A percentile compares a stretch with the other conserved stretches of the same genome.
Conservation (phyloP, 805 yeast species). For the Saccharomycopsis selenospora region DNA sequence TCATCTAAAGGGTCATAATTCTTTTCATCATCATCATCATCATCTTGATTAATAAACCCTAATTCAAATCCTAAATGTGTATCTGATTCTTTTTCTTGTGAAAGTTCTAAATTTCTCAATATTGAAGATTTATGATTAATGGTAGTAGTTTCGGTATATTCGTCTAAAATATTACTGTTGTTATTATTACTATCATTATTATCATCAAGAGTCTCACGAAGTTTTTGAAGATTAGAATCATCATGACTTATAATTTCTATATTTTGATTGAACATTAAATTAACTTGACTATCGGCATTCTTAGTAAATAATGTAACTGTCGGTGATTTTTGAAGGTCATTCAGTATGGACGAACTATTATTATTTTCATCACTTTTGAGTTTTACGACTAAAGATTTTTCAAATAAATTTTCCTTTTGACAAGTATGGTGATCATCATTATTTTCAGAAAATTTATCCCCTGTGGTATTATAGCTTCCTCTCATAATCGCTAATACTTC, state of each 20-base stretch:
- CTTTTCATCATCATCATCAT: slow-evolving; percentile 23
- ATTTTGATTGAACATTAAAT: slow-evolving; percentile 60
- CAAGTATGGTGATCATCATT: background rate
- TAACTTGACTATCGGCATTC: slow-evolving; percentile 67
- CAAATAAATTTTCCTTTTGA: background rate
- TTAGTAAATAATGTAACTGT: slow-evolving; percentile 77
- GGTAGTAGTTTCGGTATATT: background rate
- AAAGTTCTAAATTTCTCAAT: background rate
- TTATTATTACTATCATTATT: background rate
- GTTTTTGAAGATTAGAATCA: slow-evolving; percentile 5
- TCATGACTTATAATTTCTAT: slow-evolving; percentile 23
- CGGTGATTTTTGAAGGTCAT: slow-evolving; percentile 30
- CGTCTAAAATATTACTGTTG: background rate
- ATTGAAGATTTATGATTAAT: background rate
- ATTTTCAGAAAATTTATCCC: slow-evolving; percentile 2
- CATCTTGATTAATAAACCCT: slow-evolving; percentile 4
- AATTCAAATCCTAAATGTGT: background rate
- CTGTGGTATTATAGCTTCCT: slow-evolving; percentile 23
- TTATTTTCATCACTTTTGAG: slow-evolving; percentile 1
- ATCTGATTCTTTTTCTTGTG: background rate
- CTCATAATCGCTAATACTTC: slow-evolving; percentile 57
- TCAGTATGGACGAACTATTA: slow-evolving; percentile 18
- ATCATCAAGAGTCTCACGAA: slow-evolving; percentile 6
- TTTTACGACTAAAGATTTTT: background rate
- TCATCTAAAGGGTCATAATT: slow-evolving; percentile 22